Evolutionary conservation across 2,329 filamentous ascomycete genomes (phyloP), one percentile per base, ranked within the genome.

Genomic region (Dothideomycetes sp.): DNA sequence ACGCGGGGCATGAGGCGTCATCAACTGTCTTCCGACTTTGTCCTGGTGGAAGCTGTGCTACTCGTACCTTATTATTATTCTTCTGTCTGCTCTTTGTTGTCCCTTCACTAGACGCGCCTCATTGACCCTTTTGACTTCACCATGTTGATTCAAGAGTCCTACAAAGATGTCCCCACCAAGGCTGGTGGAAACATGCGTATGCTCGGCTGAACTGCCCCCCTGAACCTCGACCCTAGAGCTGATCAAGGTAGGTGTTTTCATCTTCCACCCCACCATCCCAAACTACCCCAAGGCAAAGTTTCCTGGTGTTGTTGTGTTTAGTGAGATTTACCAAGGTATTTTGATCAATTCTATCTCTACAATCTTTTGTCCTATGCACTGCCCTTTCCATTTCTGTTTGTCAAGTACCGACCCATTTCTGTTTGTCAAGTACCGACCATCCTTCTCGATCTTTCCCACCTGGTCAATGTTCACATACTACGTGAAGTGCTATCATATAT

Each of bases 291-390:
- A 91, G 49, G 88, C 88, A 61, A 87, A 77, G 54, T 94, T 94
- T 54, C 87, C 87, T 0, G 87, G 84, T 15, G 84, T 95, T 4
- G 81, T 84, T 11, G 70, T 95, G 41, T 95, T 94, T 58, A 88
- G 81, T 51, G 88, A 95, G 64, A 95, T 95, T 53, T 95, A 95
- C 57, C 88, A 95, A 78, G 87, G 86, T 87, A 61, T 37, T 49
- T 27, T 27, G 22, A n/a, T n/a, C n/a, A n/a, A n/a, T n/a, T n/a
- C n/a, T n/a, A n/a, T n/a, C n/a, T n/a, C n/a, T n/a, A n/a, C n/a
- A n/a, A n/a, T n/a, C n/a, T n/a, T n/a, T n/a, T n/a, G n/a, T n/a
- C n/a, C n/a, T n/a, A n/a, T n/a, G n/a, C n/a, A n/a, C n/a, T 27
- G 22, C 22, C 22, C 22, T 7, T 27, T 12, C 22, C 12, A 27